Evolutionary conservation across 2,329 filamentous ascomycete species (phyloP).

Genomic region (Raffaelea arxii): DNA sequence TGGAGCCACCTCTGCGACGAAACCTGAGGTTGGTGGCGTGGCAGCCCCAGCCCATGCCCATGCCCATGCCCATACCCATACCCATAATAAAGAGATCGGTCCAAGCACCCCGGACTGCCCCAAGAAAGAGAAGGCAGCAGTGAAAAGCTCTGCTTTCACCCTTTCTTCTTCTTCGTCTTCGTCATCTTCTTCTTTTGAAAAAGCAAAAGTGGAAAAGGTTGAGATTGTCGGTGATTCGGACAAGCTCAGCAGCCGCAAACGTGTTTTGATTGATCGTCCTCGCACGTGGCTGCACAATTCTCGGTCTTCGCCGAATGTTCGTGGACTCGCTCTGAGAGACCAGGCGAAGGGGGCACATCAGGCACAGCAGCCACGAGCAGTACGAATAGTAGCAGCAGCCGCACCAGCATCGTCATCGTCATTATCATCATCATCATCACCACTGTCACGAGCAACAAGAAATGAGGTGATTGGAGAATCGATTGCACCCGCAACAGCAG

Average conservation of each 20-base stretch:
- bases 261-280: conserved; percentile 37
- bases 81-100: too few relatives aligned
- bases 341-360: conserved; percentile 3
- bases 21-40: background rate
- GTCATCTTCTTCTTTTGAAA: background rate
- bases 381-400: background rate
- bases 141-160: too few relatives aligned
- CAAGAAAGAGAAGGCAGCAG: too few relatives aligned
- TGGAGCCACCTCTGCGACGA: too few relatives aligned
- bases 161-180: background rate
- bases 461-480: conserved; percentile 2
- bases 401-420: too few relatives aligned
- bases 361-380: too few relatives aligned
- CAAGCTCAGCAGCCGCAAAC: conserved; percentile 28
- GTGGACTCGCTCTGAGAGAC: conserved; percentile 19
- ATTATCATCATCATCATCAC: too few relatives aligned
- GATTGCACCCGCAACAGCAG: background rate
- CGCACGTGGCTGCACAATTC: conserved; percentile 43
- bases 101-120: too few relatives aligned
- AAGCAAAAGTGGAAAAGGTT: background rate
- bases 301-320: conserved; percentile 29
- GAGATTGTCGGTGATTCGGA: conserved; percentile 6
- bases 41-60: too few relatives aligned
- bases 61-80: too few relatives aligned
- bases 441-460: too few relatives aligned